These are phyloP conservation scores for Melaleuca alternifolia DNA, from an alignment of 345 rosid genomes.

Conservation along the genomic window DNA sequence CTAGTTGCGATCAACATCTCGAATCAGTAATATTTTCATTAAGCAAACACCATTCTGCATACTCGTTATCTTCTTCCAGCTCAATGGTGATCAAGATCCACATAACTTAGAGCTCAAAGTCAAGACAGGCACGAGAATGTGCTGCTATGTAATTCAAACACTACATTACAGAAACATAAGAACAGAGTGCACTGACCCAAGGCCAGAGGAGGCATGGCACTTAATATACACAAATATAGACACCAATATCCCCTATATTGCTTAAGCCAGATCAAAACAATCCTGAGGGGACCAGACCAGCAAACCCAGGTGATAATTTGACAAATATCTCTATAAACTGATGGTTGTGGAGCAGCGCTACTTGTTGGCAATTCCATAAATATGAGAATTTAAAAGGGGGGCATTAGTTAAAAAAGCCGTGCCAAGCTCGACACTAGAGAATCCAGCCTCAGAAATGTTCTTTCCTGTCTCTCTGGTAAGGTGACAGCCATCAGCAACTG, in stretches of 20 bases:
- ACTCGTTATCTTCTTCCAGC: not conserved
- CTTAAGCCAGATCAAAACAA: not conserved
- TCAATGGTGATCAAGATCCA: not conserved
- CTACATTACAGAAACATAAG: not conserved
- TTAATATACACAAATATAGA: not conserved
- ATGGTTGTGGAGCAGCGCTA: conserved; percentile 3
- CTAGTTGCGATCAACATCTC: not conserved
- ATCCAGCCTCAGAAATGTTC: conserved; percentile 44
- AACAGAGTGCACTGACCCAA: not conserved
- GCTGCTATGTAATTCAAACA: not conserved
- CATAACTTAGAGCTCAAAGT: not conserved
- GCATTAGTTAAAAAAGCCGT: conserved; percentile 23
- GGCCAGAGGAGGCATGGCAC: not conserved
- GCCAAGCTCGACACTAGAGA: conserved; percentile 40
- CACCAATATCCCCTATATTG: not conserved
- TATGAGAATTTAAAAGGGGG: conserved; percentile 41
- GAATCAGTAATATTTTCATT: not conserved
- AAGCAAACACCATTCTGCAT: not conserved
- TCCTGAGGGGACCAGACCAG: not conserved
- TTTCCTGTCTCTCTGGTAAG: conserved; percentile 58
- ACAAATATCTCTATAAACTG: not conserved
- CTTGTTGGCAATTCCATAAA: conserved; percentile 61
- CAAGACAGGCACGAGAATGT: not conserved
- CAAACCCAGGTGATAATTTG: not conserved
- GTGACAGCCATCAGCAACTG: conserved; percentile 67